phyloP scores from a whole-genome alignment of 202 grass and related monocot species.

The Miscanthus sacchariflorus region DNA sequence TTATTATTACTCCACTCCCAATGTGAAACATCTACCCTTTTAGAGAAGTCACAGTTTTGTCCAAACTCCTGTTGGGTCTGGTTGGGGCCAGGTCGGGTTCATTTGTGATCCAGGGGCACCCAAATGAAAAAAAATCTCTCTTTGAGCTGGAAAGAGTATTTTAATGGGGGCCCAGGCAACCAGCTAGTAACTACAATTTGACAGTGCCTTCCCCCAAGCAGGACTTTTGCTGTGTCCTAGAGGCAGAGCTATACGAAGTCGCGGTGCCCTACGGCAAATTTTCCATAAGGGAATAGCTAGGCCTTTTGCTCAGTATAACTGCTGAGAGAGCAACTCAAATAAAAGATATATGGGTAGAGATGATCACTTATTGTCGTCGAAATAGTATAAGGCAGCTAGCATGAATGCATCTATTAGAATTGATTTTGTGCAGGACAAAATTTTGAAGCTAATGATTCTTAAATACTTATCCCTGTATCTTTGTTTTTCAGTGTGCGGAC shows the following conservation, averaged over 20 bases:
- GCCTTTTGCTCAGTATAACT: constrained; percentile 33
- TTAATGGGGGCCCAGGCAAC: background rate
- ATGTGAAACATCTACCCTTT: background rate
- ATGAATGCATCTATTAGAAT: constrained; percentile 19
- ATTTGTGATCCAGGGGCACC: background rate
- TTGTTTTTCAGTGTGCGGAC: constrained; percentile 87
- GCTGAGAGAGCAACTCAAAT: constrained; percentile 17
- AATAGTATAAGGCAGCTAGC: background rate
- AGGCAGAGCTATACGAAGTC: background rate
- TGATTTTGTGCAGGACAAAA: constrained; percentile 5
- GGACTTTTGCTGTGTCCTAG: background rate
- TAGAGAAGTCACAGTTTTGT: background rate
- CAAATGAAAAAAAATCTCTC: background rate
- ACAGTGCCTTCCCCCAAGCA: background rate
- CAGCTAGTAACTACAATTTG: background rate
- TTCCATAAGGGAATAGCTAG: constrained; percentile 7
- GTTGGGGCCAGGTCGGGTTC: background rate
- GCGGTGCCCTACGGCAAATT: background rate
- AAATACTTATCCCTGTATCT: constrained; percentile 22
- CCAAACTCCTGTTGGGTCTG: background rate
- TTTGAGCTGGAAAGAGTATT: background rate
- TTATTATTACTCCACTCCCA: constrained; percentile 13
- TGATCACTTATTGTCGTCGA: background rate
- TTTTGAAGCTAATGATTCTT: constrained; percentile 41
- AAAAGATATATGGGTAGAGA: constrained; percentile 2